phyloP scores from a whole-genome alignment of 2,329 filamentous ascomycete genomes.

The Cladosporium sp. region DNA sequence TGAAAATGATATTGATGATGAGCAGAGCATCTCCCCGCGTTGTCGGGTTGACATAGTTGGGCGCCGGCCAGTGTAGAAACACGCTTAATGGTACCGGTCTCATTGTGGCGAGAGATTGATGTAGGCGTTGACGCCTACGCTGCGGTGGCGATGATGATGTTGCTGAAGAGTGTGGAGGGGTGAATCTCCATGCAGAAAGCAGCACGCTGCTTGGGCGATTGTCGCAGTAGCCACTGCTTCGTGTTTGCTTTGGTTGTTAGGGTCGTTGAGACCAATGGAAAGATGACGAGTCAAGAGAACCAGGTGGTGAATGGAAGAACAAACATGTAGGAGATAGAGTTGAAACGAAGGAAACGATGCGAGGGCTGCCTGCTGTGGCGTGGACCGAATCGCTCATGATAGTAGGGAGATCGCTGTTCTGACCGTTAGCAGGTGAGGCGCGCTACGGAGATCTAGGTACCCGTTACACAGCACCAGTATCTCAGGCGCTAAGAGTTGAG shows the following conservation, averaged over 20 bases:
- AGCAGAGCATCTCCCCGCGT: conserved; percentile 43
- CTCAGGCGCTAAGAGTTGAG: conserved; percentile 1
- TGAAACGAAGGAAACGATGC: conserved; percentile 14
- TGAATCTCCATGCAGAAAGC: neutral
- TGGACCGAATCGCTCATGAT: conserved; percentile 8
- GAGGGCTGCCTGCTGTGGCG: neutral
- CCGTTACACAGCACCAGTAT: conserved; percentile 6
- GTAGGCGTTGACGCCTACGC: neutral
- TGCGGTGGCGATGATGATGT: neutral
- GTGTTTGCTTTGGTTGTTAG: neutral
- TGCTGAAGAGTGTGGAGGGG: neutral
- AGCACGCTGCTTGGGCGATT: neutral
- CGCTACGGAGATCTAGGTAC: conserved; percentile 15
- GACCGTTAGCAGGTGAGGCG: conserved; percentile 14
- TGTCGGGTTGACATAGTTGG: conserved; percentile 44
- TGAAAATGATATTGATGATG: conserved; percentile 42
- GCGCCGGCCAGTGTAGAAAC: conserved; percentile 40
- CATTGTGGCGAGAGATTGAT: neutral
- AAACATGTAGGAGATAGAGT: conserved; percentile 10
- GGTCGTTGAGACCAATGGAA: neutral
- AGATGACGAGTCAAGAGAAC: neutral
- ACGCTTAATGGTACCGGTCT: conserved; percentile 32
- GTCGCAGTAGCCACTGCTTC: conserved; percentile 1
- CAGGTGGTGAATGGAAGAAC: conserved; percentile 4
- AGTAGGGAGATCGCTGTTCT: neutral